Evolutionary conservation across 805 yeast species (phyloP).

Genomic region (Wilhelminamyces savonicus): DNA sequence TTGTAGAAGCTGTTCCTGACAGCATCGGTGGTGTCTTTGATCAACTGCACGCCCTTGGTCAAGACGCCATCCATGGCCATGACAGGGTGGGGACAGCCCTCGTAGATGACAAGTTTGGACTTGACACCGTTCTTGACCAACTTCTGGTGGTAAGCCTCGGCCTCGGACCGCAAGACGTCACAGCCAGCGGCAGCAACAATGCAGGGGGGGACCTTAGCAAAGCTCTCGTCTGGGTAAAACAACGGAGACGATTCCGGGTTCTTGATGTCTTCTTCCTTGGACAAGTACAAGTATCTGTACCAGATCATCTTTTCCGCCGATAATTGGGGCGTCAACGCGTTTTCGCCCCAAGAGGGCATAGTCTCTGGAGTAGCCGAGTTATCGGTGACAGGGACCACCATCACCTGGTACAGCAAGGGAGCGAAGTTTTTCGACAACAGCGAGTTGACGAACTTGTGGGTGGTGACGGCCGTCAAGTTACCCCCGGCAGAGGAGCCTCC

Average conservation of each 20-base stretch:
- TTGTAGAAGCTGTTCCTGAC: slow-evolving; percentile 15
- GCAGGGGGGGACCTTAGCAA: slow-evolving; percentile 34
- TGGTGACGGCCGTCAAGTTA: slow-evolving; percentile 29
- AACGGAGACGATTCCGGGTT: slow-evolving; percentile 37
- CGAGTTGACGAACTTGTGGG: slow-evolving; percentile 27
- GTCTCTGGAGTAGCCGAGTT: slow-evolving; percentile 32
- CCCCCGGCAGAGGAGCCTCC: slow-evolving; percentile 48
- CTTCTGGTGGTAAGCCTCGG: slow-evolving; percentile 35
- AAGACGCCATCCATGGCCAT: slow-evolving; percentile 42
- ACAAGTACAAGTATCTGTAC: slow-evolving; percentile 37
- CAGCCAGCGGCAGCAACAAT: slow-evolving; percentile 37
- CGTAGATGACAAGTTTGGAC: slow-evolving; percentile 26
- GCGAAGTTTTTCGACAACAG: slow-evolving; percentile 18
- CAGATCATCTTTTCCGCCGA: slow-evolving; percentile 42
- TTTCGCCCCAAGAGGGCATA: slow-evolving; percentile 32
- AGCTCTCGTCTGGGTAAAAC: slow-evolving; percentile 33
- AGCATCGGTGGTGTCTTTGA: slow-evolving; percentile 24
- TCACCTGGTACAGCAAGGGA: slow-evolving; percentile 30
- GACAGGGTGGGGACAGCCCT: slow-evolving; percentile 43
- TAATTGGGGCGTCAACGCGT: slow-evolving; percentile 34
- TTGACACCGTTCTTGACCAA: slow-evolving; percentile 29
- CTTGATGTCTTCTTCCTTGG: slow-evolving; percentile 17
- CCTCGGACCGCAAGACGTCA: slow-evolving; percentile 41
- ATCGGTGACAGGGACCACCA: slow-evolving; percentile 41
- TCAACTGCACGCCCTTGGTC: slow-evolving; percentile 25